Base-by-base conservation (phyloP, 257 asterid genomes). In the Ilex aquifolium region DNA sequence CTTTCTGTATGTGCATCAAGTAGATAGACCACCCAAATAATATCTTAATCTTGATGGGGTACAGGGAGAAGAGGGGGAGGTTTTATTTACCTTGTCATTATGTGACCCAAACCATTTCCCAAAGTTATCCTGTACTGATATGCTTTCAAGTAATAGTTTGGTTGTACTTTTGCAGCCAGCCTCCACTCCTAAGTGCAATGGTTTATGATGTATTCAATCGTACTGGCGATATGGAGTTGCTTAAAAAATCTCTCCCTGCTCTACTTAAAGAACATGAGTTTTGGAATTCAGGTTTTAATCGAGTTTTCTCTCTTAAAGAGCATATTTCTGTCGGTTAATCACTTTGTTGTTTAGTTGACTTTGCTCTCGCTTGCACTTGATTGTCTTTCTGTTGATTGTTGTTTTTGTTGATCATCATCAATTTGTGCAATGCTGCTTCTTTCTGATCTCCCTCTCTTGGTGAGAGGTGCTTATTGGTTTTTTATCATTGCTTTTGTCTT, bases 161-260 rank as follows among this genome's bases (percentile, higher is more conserved):
- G 56, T 62, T 58, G 36, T 55, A 30, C 42, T 2, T 65, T 65
- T 74, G 72, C 94, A 93, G 99, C 73, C 89, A 90, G 64, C 97
- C 97, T 61, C 99, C 97, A 17, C 75, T 93, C 16, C 67, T 90
- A 65, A 90, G 95, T 76, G 79, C 95, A 61, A 93, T 93, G 99
- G 79, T 90, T 30, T 53, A 70, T 12, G 96, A 84, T 61, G 63
- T 88, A 79, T 90, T 73, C 77, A 62, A 74, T 31, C 72, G 72
- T 21, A 87, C 95, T 5, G 78, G 85, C 13, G 99, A 93, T 62
- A 30, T 42, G 66, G 73, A 74, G 27, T 68, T 90, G 46, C 76
- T 81, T 21, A 62, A 36, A 63, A 78, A 61, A 69, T 77, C 95
- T n/a, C 91, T 93, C 70, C 95, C 96, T 57, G 82, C 96, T 11